Base-by-base conservation (phyloP, 352 stramenopile genomes). In the Phytophthora nicotianae region DNA sequence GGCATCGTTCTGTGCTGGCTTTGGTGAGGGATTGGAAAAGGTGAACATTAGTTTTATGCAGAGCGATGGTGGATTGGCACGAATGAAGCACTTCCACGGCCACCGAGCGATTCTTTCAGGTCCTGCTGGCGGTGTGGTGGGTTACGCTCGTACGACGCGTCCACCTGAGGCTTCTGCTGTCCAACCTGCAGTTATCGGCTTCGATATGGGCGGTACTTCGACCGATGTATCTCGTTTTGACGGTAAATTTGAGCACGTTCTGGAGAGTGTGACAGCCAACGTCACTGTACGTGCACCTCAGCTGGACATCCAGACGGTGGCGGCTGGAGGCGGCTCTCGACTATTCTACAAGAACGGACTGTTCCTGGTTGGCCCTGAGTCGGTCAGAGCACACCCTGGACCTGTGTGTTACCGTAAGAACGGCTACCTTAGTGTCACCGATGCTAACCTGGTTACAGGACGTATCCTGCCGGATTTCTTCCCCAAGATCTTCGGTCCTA, bases 131-230 rank as follows among this genome's bases (percentile, higher is more conserved):
- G 96, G 96, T 58, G 94, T 98, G 21, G 95, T 98, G n/a, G 97
- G 97, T 24, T 99, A 99, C 70, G 97, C 97, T 8, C 95, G 97
- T 50, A 99, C 96, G 2, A 96, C 88, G 0, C 74, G 83, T 38
- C 80, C 83, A 9, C 81, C 80, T 23, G 70, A 75, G 49, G 40
- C 59, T 47, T 42, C 49, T 23, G 56, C 57, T 7, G 46, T 48
- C 16, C 50, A 62, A 13, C 41, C 75, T 50, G 79, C 83, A 0
- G 83, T 92, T 20, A 99, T 99, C 64, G 98, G 98, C 19, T 99
- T 99, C 73, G 98, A 99, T 74, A 99, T 99, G 97, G 98, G 98
- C 29, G 98, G 98, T 2, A 99, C 98, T 1, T 98, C 89, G 14
- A 99, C 97, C 0, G 97, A 99, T 67, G 97, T 99, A 1, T 98